Evolutionary conservation across 805 yeast genomes (phyloP).

Genomic region (Metschnikowia baotianmanensis): DNA sequence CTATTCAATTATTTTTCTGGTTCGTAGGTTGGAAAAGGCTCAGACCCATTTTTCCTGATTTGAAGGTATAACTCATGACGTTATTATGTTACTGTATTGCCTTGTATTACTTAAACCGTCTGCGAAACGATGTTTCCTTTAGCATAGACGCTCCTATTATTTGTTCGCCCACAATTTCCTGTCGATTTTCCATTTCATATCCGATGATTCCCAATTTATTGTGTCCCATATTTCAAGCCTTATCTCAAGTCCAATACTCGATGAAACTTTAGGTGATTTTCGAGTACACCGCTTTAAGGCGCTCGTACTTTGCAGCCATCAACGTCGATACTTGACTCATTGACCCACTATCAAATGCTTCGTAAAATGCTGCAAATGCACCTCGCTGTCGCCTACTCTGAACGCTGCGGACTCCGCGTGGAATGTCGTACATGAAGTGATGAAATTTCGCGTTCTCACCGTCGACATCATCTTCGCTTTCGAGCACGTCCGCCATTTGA

Average conservation of each 20-base stretch:
- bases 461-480: constrained; percentile 18
- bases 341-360: constrained; percentile 12
- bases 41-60: no score
- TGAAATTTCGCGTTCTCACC: constrained; percentile 6
- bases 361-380: constrained; percentile 18
- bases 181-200: no score
- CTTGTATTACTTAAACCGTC: no score
- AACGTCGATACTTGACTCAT: constrained; percentile 10
- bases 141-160: no score
- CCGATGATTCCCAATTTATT: no score
- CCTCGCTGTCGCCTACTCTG: constrained; percentile 9
- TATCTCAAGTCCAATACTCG: neutral
- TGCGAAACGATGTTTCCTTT: no score
- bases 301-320: constrained; percentile 16
- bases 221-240: neutral
- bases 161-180: no score
- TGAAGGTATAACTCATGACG: no score
- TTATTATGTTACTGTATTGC: no score
- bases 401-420: constrained; percentile 7
- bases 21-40: no score
- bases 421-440: constrained; percentile 18
- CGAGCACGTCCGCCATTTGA: constrained; percentile 10
- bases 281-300: constrained; percentile 11
- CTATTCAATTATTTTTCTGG: no score
- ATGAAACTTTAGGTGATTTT: constrained; percentile 3